phyloP scores from a whole-genome alignment of 2,329 filamentous ascomycete genomes.

The Ophiostoma sp. region DNA sequence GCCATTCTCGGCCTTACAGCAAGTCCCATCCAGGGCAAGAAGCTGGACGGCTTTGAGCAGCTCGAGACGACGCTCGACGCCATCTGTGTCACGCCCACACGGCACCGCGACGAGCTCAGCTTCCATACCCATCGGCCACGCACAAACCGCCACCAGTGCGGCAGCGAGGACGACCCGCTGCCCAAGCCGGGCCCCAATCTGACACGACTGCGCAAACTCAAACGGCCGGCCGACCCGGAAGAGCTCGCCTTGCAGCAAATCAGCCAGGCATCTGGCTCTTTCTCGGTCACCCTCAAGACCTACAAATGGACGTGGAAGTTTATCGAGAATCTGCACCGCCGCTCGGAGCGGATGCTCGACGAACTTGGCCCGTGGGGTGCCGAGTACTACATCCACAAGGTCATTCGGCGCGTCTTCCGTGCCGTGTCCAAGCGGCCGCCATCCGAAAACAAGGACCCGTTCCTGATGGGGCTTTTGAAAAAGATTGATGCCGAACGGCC shows the following conservation, averaged over 20 bases:
- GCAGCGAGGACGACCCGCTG: conserved; percentile 33
- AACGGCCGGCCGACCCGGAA: neutral
- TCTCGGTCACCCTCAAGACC: neutral
- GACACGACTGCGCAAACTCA: conserved; percentile 36
- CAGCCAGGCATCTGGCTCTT: neutral
- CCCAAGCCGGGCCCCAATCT: conserved; percentile 34
- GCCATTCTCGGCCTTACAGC: conserved; percentile 74
- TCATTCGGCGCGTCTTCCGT: conserved; percentile 35
- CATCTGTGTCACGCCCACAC: conserved; percentile 61
- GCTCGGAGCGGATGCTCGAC: conserved; percentile 45
- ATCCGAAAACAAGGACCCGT: conserved; percentile 46
- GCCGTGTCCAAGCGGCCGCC: neutral
- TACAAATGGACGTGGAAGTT: conserved; percentile 35
- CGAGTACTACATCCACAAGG: conserved; percentile 57
- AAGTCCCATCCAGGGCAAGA: conserved; percentile 64
- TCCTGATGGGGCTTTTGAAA: conserved; percentile 46
- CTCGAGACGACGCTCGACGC: conserved; percentile 69
- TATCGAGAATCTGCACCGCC: conserved; percentile 50
- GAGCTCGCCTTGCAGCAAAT: neutral
- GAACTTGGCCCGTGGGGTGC: conserved; percentile 65
- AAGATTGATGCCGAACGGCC: conserved; percentile 15
- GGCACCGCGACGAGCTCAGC: conserved; percentile 65
- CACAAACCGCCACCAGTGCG: conserved; percentile 40
- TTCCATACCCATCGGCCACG: conserved; percentile 61
- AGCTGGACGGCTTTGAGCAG: conserved; percentile 48